Base-by-base conservation (phyloP, 2,329 filamentous ascomycete species). In the Xylariaceae sp. region DNA sequence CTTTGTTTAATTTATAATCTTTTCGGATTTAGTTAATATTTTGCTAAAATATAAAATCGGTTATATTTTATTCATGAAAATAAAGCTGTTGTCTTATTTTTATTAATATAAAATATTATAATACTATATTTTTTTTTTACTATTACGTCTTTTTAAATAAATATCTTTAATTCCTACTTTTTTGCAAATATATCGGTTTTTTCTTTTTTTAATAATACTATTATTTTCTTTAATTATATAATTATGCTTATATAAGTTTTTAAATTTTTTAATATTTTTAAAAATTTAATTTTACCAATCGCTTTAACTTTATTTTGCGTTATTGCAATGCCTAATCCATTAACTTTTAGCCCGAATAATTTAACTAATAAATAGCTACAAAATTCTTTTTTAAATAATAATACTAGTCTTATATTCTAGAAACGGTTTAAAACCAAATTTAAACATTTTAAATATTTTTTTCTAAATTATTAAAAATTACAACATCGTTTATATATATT, bases 161-260 rank as follows among this genome's bases (percentile, higher is more conserved):
- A n/a, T n/a, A n/a, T n/a, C 13, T 16, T 15, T 4, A 7, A 16
- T 24, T 27, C 26, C 13, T 16, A 21, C 15, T 15, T 42, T 6
- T 15, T 42, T 6, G 6, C 26, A 7, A 42, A 13, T 15, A 42
- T 26, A 13, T 42, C 26, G 24, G 13, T 42, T 42, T 42, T 42
- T 24, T 7, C 6, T 16, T 42, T 42, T 42, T 42, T 24, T 26
- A 42, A 27, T 5, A 24, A 13, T 4, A 4, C 3, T 7, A 42
- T 27, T 6, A 24, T 42, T 42, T 42, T 42, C 21, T 29, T 16
- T 24, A 42, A 18, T 13, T 42, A 42, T 42, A 42, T 42, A 6
- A 18, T 16, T 42, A 42, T 26, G 7, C n/a, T 42, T 5, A 42
- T 42, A 42, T 42, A 27, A 5, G 16, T 42, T 42, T 42, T 42